A percentile compares a stretch with the other conserved stretches of the same genome.
These are phyloP conservation scores for Rhodamnia rubescens DNA, from an alignment of 345 rosid species.

Conservation along the genomic window DNA sequence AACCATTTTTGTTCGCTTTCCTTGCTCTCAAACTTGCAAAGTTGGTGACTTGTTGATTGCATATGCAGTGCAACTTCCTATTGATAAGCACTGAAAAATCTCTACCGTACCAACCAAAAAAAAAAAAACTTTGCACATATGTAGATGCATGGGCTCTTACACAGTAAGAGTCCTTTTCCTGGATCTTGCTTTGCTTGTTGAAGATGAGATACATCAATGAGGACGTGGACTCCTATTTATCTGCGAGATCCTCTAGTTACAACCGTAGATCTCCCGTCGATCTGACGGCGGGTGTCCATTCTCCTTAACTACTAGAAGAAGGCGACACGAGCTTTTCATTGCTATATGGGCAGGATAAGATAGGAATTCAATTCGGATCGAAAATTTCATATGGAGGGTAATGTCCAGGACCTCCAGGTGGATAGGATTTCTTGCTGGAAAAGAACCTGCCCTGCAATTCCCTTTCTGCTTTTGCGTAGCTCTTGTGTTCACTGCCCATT, in stretches of 20 bases:
- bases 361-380: too few species aligned
- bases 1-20: neutral
- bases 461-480: too few species aligned
- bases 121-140: neutral
- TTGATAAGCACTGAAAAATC: neutral
- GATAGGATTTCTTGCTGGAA: too few species aligned
- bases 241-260: neutral
- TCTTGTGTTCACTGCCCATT: too few species aligned
- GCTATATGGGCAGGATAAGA: too few species aligned
- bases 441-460: too few species aligned
- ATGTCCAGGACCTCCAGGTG: too few species aligned
- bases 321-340: too few species aligned
- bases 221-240: neutral
- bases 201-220: neutral
- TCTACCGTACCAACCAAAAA: neutral
- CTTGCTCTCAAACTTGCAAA: neutral
- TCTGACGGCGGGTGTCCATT: neutral
- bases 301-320: too few species aligned
- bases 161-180: neutral
- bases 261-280: neutral
- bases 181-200: neutral
- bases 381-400: too few species aligned
- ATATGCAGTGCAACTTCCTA: neutral
- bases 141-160: neutral
- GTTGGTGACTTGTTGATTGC: neutral